phyloP scores from a whole-genome alignment of 192 early-diverging fungal genomes.

The Coemansia umbellata region DNA sequence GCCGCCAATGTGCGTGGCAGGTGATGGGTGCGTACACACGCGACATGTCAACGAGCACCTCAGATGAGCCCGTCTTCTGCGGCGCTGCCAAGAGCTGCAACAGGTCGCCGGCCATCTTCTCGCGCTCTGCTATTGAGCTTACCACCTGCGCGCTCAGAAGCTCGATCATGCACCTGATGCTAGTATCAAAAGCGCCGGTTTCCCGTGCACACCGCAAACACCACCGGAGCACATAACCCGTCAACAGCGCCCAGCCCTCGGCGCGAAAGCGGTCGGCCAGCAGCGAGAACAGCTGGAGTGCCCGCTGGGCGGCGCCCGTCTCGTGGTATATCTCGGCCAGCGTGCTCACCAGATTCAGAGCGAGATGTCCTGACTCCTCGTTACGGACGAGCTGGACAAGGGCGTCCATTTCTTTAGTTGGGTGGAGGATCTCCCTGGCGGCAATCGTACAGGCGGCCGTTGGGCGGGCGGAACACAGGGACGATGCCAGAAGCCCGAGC shows the following conservation, averaged over 20 bases:
- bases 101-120: background rate
- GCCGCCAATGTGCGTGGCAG: constrained; percentile 46
- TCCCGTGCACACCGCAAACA: constrained; percentile 1
- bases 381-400: constrained; percentile 6
- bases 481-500: constrained; percentile 1
- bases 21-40: constrained; percentile 27
- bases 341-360: constrained; percentile 8
- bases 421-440: constrained; percentile 1
- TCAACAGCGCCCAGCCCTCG: constrained; percentile 25
- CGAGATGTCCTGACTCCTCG: background rate
- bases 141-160: constrained; percentile 17
- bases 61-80: background rate
- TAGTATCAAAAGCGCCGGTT: background rate
- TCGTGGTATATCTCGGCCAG: constrained; percentile 18
- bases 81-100: background rate
- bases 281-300: constrained; percentile 10
- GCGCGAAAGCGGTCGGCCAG: constrained; percentile 23
- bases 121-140: background rate
- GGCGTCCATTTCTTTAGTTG: background rate
- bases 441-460: too few species aligned
- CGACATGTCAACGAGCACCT: constrained; percentile 24
- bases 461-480: constrained; percentile 8
- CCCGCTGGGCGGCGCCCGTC: background rate
- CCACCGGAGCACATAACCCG: constrained; percentile 26
- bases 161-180: constrained; percentile 12